Conservation (phyloP, 129 eudicot genomes). For the Silybum marianum region DNA sequence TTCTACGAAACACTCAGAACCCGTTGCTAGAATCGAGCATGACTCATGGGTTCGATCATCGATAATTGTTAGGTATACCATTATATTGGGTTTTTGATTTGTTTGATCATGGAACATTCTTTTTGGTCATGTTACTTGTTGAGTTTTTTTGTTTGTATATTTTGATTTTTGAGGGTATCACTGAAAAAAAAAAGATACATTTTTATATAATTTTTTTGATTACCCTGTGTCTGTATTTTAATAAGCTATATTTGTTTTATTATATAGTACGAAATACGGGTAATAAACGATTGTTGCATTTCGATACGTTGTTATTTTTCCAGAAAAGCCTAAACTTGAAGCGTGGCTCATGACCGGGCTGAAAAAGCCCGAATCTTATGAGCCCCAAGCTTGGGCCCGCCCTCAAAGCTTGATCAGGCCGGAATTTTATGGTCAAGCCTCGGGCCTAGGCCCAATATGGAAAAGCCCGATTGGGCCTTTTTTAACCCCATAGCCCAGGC, state of each 20-base stretch:
- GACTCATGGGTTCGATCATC: neutral
- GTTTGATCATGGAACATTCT: conserved; percentile 14
- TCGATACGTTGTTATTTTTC: neutral
- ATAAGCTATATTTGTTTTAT: conserved; percentile 22
- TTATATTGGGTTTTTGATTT: conserved; percentile 27
- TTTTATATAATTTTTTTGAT: conserved; percentile 13
- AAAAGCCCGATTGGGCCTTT: neutral
- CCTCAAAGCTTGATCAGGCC: neutral
- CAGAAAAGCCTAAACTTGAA: neutral
- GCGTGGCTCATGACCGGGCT: too few species aligned
- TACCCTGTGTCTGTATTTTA: conserved; percentile 32
- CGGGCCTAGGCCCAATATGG: neutral
- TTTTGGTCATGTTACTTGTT: conserved; percentile 21
- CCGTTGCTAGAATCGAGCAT: conserved; percentile 6
- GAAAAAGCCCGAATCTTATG: neutral
- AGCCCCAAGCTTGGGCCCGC: neutral
- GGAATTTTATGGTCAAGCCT: neutral
- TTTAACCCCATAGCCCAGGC: neutral
- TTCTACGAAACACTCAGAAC: neutral
- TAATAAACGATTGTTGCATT: conserved; percentile 16
- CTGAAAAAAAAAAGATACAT: neutral
- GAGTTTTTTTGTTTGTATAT: conserved; percentile 37
- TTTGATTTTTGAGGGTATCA: conserved; percentile 21
- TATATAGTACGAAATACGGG: conserved; percentile 3
- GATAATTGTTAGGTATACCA: neutral